phyloP scores from a whole-genome alignment of 805 yeast genomes.

The Metschnikowia kunwiensis region DNA sequence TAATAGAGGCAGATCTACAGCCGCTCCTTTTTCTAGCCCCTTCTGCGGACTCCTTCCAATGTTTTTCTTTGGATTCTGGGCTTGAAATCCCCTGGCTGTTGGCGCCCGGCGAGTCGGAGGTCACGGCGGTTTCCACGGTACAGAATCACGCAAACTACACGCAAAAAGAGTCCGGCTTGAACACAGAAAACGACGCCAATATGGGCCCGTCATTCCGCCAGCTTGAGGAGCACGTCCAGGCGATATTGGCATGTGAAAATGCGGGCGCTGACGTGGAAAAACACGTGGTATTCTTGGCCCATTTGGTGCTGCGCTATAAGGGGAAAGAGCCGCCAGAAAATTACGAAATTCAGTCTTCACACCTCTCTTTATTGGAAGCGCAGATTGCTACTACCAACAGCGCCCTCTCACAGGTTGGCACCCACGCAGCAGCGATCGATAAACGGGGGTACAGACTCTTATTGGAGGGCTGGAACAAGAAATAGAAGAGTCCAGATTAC shows the following conservation, averaged over 20 bases:
- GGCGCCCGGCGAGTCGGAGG: conserved; percentile 30
- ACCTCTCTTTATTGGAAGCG: conserved; percentile 30
- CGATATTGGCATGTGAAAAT: conserved; percentile 18
- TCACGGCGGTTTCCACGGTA: conserved; percentile 32
- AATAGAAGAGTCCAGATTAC: too few species aligned
- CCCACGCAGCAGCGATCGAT: conserved; percentile 8
- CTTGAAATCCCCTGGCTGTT: conserved; percentile 18
- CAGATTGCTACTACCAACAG: conserved; percentile 23
- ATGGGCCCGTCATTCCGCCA: conserved; percentile 20
- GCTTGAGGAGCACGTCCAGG: conserved; percentile 22
- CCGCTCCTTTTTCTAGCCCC: conserved; percentile 14
- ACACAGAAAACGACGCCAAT: conserved; percentile 11
- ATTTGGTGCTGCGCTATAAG: conserved; percentile 19
- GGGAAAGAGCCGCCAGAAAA: conserved; percentile 8
- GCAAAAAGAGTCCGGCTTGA: conserved; percentile 12
- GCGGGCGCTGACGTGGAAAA: conserved; percentile 9
- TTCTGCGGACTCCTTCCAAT: conserved; percentile 4
- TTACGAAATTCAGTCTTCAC: conserved; percentile 23
- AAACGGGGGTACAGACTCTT: conserved; percentile 3
- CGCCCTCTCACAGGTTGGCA: conserved; percentile 12
- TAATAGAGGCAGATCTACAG: conserved; percentile 5
- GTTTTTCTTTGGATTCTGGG: conserved; percentile 6
- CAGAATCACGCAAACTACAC: conserved; percentile 27
- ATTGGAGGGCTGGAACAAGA: too few species aligned
- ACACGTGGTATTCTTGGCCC: conserved; percentile 29